Evolutionary conservation across 306 rosid genomes (phyloP), one percentile per base, ranked within the genome.

Genomic region (Alnus glutinosa): DNA sequence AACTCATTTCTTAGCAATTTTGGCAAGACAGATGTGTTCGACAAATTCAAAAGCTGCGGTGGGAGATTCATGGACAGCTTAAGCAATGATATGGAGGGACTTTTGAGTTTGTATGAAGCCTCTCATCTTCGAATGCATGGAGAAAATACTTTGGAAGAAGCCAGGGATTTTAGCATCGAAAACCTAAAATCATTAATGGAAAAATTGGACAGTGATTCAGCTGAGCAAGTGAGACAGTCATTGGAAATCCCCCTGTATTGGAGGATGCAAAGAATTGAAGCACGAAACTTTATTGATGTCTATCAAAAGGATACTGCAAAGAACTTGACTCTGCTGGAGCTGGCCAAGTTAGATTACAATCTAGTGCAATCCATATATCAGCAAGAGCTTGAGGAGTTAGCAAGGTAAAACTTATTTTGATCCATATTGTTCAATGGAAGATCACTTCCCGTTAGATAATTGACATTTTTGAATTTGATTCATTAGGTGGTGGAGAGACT

Each of bases 91-190:
- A 23, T 47, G 39, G 75, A 81, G 19, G 85, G 80, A 32, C 51
- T 81, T 59, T n/a, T 74, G 83, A 75, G 81, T 71, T 75, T 85
- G 75, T 85, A 69, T 55, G 85, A 85, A 61, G 83, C 85, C 28
- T 74, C 88, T 2, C 66, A 77, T 51, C 83, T 85, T 5, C 61
- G 78, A 13, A 74, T 81, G 72, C 55, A 15, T 4, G 85, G 68
- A 63, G 83, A 81, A 85, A 76, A 85, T 68, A 78, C 62, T 23
- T 36, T 85, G 11, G 81, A 77, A 16, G 88, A 77, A 70, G 80
- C 80, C 73, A 46, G 46, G 48, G 67, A 44, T 62, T 78, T 81
- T 23, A 70, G 77, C 15, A 23, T 6, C 1, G 52, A 48, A 46
- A 57, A 15, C n/a, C 66, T 81, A 55, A 80, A 28, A 48, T 48